Base-by-base conservation (phyloP, 106 monocot species). In the Dendrobium huoshanense region DNA sequence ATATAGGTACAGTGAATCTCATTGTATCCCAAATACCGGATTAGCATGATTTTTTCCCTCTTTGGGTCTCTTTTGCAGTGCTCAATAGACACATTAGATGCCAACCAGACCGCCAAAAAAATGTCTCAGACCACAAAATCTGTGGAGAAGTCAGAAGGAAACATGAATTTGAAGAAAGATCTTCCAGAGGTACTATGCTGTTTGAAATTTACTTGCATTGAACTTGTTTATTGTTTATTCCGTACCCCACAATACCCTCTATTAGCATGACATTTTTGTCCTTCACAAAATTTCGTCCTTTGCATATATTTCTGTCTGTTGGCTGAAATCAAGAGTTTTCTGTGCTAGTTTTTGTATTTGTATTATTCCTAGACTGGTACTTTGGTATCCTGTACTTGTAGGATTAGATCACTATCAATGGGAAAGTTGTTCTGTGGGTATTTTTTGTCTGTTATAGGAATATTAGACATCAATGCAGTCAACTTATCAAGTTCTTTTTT, bases 181-280 rank as follows among this genome's bases (percentile, higher is more conserved):
- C 51, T 33, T 78, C 31, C 25, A 55, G 82, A 85, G 85, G 88
- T 90, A 86, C 29, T 67, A 51, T 58, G 16, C 86, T 79, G 43
- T 7, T 17, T 82, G 13, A 41, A 18, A 58, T 65, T 77, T 80
- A 10, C 17, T 61, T 56, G 25, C 29, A 72, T n/a, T 68, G 18
- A 64, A 43, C 42, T 20, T 55, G 67, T 40, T 22, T 76, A 22
- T 20, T 55, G 67, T 40, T 22, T 76, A 22, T 80, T 18, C 58
- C 25, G 11, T 43, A 58, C 18, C 41, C 4, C 47, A 51, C n/a
- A 61, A 22, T 61, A 61, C 61, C 20, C 8, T 22, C 22, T 58
- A 58, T 18, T 19, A 2, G 58, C 20, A 20, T 17, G 9, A 16
- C 11, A 58, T 48, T 48, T 48, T 9, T 58, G 58, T 15, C 16